Base-by-base conservation (phyloP, 2,329 filamentous ascomycete genomes). In the Microsporum ferrugineum region DNA sequence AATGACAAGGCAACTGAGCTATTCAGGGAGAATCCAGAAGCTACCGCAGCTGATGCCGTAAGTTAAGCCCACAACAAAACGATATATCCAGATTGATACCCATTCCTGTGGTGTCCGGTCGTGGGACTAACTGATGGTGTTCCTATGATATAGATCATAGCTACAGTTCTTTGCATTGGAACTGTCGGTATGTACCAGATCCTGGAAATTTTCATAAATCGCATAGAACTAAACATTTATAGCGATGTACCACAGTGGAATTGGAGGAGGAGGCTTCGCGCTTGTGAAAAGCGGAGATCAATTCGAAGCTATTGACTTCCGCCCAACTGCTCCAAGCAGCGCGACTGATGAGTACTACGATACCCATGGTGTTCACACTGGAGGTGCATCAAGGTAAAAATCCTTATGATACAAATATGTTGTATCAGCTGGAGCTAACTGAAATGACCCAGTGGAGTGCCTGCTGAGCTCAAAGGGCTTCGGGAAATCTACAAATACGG, bases 201-300 rank as follows among this genome's bases (percentile, higher is more conserved):
- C 6, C n/a, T 4, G 14, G 12, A 39, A 17, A 57, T 5, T 31
- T 8, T 5, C 43, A 27, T 1, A 27, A 31, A 38, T 29, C 17
- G 1, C 38, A 7, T 51, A 17, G 47, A 47, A 29, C 53, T 34
- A 34, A 39, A 10, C n/a, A 12, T 63, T 14, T 33, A n/a, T 29
- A 79, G 78, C 81, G 60, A 88, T 88, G 84, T 88, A 89, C 66
- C 88, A 91, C 71, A 79, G 75, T 41, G 91, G 92, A 10, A 87
- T 96, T 62, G 91, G 89, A 23, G 92, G 92, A 3, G 92, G 92
- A 43, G 92, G 92, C 1, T 97, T 96, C 74, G 88, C 90, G 80
- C 79, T 96, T 4, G 83, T 96, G 2, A 59, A 45, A 36, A 33
- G 31, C 12, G 78, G 88, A 62, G 90, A 89, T 12, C 78, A 79